Evolutionary conservation across 148 eudicot genomes (phyloP), one percentile per base, ranked within the genome.

Genomic region (Chenopodium formosanum): DNA sequence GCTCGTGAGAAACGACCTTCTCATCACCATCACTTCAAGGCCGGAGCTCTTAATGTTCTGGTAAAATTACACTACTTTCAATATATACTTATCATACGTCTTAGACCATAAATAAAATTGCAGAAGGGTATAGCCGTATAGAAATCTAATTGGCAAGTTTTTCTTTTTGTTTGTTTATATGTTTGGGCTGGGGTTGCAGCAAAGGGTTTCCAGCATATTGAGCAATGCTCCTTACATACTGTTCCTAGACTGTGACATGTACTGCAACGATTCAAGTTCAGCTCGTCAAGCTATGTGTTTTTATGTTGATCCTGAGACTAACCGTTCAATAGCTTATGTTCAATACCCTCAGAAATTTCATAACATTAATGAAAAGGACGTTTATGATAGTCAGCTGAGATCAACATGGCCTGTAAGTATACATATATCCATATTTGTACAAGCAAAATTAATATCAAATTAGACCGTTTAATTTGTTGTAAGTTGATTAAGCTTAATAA

Each of bases 381-480:
- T 94, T 63, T 92, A 94, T 62, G 97, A 89, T 19, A 79, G 87
- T 73, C 84, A 74, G n/a, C 23, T 86, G 76, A 86, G 85, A 81
- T 1, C 76, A 9, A 16, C 16, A 4, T 85, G 87, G 87, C 50
- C 78, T 1, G 87, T 85, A 78, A 81, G 84, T 77, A 0, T 16
- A 11, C 16, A 40, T 40, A 40, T 40, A 40, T 40, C 44, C 7
- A 40, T 31, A 31, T 31, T 31, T 31, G 32, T n/a, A n/a, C n/a
- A n/a, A n/a, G n/a, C n/a, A n/a, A n/a, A n/a, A n/a, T n/a, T n/a
- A n/a, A 23, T 23, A 23, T 23, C 23, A 23, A 23, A 23, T 23
- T 23, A 23, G 23, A 23, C 23, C 0, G 23, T 23, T 40, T 40
- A 31, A 31, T 31, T 31, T 31, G 2, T 31, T 40, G 44, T 40